These are phyloP conservation scores for Polytolypa hystricis DNA, from an alignment of 2,329 filamentous ascomycete genomes.

Conservation along the genomic window DNA sequence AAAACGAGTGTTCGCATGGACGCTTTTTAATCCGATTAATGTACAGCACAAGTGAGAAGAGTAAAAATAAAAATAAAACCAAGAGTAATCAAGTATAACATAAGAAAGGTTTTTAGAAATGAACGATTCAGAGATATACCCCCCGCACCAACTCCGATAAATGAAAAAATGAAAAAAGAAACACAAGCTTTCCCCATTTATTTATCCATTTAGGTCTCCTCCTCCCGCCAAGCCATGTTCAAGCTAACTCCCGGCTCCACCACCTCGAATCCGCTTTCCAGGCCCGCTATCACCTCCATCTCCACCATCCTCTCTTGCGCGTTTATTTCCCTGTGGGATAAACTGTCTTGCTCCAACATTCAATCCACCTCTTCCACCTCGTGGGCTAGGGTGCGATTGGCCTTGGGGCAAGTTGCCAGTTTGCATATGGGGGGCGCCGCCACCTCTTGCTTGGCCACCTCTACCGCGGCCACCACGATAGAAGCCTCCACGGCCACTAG, in stretches of 20 bases:
- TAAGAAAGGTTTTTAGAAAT: too few species aligned
- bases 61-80: not conserved
- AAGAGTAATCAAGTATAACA: too few species aligned
- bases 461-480: slow-evolving; percentile 33
- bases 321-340: slow-evolving; percentile 46
- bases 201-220: too few species aligned
- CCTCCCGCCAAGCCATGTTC: too few species aligned
- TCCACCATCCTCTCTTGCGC: slow-evolving; percentile 41
- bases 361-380: slow-evolving; percentile 29
- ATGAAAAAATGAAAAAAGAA: too few species aligned
- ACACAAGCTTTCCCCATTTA: too few species aligned
- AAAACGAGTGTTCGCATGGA: not conserved
- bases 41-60: not conserved
- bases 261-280: slow-evolving; percentile 40
- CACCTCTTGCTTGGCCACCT: slow-evolving; percentile 32
- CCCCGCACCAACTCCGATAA: too few species aligned
- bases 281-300: slow-evolving; percentile 26
- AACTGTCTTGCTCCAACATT: slow-evolving; percentile 44
- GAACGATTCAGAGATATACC: too few species aligned
- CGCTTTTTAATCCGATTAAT: slow-evolving; percentile 4
- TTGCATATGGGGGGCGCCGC: slow-evolving; percentile 34
- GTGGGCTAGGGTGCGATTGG: slow-evolving; percentile 20
- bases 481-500: slow-evolving; percentile 26
- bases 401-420: slow-evolving; percentile 22
- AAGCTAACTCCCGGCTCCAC: slow-evolving; percentile 13